phyloP scores from a whole-genome alignment of 495 filamentous ascomycete genomes.

The Symbiotaphrina buchneri region DNA sequence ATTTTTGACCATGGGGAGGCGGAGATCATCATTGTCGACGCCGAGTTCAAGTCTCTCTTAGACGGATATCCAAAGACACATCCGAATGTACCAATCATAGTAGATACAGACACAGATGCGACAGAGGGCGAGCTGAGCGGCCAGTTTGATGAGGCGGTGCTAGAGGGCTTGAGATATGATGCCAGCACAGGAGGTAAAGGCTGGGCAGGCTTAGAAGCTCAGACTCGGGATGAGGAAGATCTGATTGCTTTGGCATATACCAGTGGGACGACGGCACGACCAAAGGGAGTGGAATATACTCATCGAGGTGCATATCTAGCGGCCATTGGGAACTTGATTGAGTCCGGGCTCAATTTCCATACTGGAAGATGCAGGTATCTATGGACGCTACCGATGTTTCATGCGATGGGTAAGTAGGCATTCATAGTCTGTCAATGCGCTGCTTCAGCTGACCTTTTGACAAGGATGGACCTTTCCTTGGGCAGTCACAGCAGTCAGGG shows the following conservation, averaged over 20 bases:
- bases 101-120: slow-evolving; percentile 72
- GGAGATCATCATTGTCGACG: slow-evolving; percentile 73
- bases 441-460: slow-evolving; percentile 1
- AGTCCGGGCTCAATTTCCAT: slow-evolving; percentile 58
- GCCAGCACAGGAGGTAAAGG: slow-evolving; percentile 32
- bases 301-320: slow-evolving; percentile 76
- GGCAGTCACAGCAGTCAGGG: slow-evolving; percentile 77
- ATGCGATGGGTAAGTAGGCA: slow-evolving; percentile 44
- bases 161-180: slow-evolving; percentile 61
- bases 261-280: slow-evolving; percentile 74
- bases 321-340: slow-evolving; percentile 64
- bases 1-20: slow-evolving; percentile 73
- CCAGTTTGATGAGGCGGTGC: slow-evolving; percentile 64
- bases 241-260: slow-evolving; percentile 79
- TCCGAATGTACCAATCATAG: slow-evolving; percentile 39
- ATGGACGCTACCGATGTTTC: slow-evolving; percentile 94
- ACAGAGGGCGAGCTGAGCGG: slow-evolving; percentile 51
- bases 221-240: slow-evolving; percentile 51
- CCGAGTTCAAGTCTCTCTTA: slow-evolving; percentile 51
- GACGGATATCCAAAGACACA: slow-evolving; percentile 33
- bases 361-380: slow-evolving; percentile 54
- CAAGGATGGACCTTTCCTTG: slow-evolving; percentile 29
- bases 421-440: background rate
- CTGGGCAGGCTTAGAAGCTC: slow-evolving; percentile 53
- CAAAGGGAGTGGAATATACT: slow-evolving; percentile 88